Percentiles rank a stretch among this genome's conserved stretches.
phyloP scores from a whole-genome alignment of 2,329 filamentous ascomycete species.

The Metarhizium guizhouense region DNA sequence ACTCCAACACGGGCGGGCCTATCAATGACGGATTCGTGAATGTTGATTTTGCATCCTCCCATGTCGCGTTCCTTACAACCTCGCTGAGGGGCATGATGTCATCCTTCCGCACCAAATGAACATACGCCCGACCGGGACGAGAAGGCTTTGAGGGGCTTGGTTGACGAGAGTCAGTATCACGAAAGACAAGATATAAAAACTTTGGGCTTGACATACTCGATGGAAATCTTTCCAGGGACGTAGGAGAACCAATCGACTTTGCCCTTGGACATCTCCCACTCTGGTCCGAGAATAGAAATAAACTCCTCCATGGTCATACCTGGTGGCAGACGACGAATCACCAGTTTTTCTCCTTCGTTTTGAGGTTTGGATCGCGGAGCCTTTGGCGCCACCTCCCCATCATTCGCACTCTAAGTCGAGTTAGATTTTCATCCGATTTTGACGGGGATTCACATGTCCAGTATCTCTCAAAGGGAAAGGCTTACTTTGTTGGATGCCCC shows the following conservation, averaged over 20 bases:
- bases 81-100: constrained; percentile 61
- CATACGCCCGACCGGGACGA: constrained; percentile 67
- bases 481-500: constrained; percentile 21
- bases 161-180: constrained; percentile 9
- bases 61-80: constrained; percentile 56
- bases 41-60: constrained; percentile 76
- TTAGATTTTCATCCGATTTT: background rate
- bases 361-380: constrained; percentile 21
- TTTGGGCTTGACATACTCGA: constrained; percentile 53
- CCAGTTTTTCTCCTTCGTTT: constrained; percentile 63
- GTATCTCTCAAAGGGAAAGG: background rate
- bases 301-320: constrained; percentile 77
- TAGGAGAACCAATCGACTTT: constrained; percentile 79
- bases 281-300: constrained; percentile 58
- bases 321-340: constrained; percentile 77
- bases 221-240: constrained; percentile 60
- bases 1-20: constrained; percentile 72
- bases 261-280: constrained; percentile 74
- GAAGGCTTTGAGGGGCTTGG: constrained; percentile 75
- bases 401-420: constrained; percentile 12
- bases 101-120: constrained; percentile 68
- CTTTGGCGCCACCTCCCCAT: constrained; percentile 18
- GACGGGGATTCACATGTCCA: background rate
- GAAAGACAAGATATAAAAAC: background rate
- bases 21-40: constrained; percentile 63